Percentiles rank a stretch among this genome's conserved stretches.
phyloP scores from a whole-genome alignment of 352 stramenopile genomes.

The Globisporangium yorkense region DNA sequence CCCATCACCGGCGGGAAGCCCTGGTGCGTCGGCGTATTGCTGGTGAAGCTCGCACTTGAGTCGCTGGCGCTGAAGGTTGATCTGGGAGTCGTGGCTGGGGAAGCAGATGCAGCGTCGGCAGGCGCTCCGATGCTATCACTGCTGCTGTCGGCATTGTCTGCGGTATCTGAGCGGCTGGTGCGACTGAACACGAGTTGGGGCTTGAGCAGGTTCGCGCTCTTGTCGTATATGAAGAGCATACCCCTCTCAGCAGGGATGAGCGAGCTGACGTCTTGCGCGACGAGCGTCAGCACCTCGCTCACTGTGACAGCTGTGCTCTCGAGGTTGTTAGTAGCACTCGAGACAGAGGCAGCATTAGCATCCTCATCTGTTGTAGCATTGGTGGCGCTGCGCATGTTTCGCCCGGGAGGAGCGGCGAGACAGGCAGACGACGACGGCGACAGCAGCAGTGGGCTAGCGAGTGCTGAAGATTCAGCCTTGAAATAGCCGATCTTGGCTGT shows the following conservation, averaged over 20 bases:
- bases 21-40: not conserved
- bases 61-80: not conserved
- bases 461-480: too few relatives aligned
- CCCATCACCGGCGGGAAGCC: conserved; percentile 48
- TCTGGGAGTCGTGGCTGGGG: too few relatives aligned
- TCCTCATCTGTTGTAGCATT: not conserved
- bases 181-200: conserved; percentile 25
- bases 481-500: too few relatives aligned
- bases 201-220: conserved; percentile 33
- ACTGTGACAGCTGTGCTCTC: not conserved
- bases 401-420: too few relatives aligned
- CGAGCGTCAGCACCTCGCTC: conserved; percentile 27
- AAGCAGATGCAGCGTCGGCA: too few relatives aligned
- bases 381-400: not conserved
- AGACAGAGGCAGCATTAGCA: not conserved
- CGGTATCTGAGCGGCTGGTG: conserved; percentile 1
- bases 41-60: not conserved
- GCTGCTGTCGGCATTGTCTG: not conserved
- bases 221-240: conserved; percentile 55
- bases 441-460: too few relatives aligned
- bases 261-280: conserved; percentile 24
- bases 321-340: not conserved
- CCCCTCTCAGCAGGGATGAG: conserved; percentile 42
- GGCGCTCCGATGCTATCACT: not conserved
- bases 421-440: too few relatives aligned